These are phyloP conservation scores for Exophiala lecanii-corni DNA, from an alignment of 2,329 filamentous ascomycete genomes.

Conservation along the genomic window DNA sequence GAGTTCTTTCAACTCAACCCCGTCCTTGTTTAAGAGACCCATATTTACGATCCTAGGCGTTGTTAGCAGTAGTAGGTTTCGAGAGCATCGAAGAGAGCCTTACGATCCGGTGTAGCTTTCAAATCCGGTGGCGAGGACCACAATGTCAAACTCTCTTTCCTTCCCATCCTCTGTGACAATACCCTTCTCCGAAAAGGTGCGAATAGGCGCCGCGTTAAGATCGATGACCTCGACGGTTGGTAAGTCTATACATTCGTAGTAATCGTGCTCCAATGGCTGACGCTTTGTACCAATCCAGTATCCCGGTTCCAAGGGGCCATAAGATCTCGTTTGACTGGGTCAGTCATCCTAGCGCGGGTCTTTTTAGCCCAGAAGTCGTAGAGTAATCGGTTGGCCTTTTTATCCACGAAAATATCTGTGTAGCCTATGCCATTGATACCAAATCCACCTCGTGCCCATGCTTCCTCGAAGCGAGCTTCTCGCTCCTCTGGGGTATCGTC, in stretches of 20 bases:
- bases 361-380: conserved; percentile 56
- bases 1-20: conserved; percentile 31
- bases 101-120: conserved; percentile 36
- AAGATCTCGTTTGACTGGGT: conserved; percentile 48
- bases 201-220: conserved; percentile 35
- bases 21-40: conserved; percentile 33
- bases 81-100: no score
- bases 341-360: conserved; percentile 46
- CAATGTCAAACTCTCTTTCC: conserved; percentile 34
- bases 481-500: conserved; percentile 27
- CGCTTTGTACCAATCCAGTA: conserved; percentile 55
- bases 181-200: conserved; percentile 17
- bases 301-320: conserved; percentile 51
- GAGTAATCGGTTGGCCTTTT: conserved; percentile 47
- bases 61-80: no score
- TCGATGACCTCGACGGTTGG: conserved; percentile 46
- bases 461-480: conserved; percentile 44
- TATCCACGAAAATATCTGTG: conserved; percentile 46
- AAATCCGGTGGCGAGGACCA: conserved; percentile 44
- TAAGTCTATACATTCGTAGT: conserved; percentile 48
- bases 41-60: conserved; percentile 37
- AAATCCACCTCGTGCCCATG: conserved; percentile 53
- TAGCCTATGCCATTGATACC: conserved; percentile 49
- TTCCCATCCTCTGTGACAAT: conserved; percentile 18
- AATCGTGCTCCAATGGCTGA: conserved; percentile 45